phyloP scores from a whole-genome alignment of 148 eudicot genomes.

The Agrostemma githago region DNA sequence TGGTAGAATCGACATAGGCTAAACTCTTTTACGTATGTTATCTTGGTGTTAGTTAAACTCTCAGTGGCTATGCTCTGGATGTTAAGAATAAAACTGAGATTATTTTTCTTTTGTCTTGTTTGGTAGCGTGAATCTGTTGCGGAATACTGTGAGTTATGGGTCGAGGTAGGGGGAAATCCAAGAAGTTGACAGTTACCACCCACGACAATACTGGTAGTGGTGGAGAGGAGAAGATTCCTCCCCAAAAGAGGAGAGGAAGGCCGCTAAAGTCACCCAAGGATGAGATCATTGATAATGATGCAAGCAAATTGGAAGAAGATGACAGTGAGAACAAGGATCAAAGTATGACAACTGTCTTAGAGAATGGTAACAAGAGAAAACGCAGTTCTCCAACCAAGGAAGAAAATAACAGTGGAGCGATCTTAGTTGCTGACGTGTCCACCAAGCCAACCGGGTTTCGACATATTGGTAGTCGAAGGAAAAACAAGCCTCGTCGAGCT shows the following conservation, averaged over 20 bases:
- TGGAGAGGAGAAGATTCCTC: slow-evolving; percentile 80
- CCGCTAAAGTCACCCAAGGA: slow-evolving; percentile 61
- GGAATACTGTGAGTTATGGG: slow-evolving; percentile 46
- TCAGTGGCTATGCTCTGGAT: background rate
- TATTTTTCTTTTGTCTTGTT: background rate
- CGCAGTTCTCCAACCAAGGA: slow-evolving; percentile 39
- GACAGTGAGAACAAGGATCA: slow-evolving; percentile 38
- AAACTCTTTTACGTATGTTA: background rate
- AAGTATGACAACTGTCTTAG: slow-evolving; percentile 21
- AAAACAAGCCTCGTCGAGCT: slow-evolving; percentile 79
- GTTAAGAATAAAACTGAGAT: background rate
- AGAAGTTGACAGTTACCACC: slow-evolving; percentile 47
- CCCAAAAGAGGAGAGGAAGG: slow-evolving; percentile 84
- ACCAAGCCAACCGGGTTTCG: slow-evolving; percentile 54
- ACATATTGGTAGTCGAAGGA: slow-evolving; percentile 64
- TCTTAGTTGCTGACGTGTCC: slow-evolving; percentile 39
- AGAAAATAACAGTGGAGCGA: slow-evolving; percentile 38
- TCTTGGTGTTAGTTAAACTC: background rate
- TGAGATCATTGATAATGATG: slow-evolving; percentile 48
- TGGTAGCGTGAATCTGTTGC: slow-evolving; percentile 17
- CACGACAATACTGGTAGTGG: slow-evolving; percentile 70
- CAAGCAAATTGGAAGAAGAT: slow-evolving; percentile 40
- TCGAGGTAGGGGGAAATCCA: slow-evolving; percentile 75
- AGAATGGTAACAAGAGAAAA: slow-evolving; percentile 55
- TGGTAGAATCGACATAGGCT: background rate